A percentile compares a stretch with the other conserved stretches of the same genome.
These are phyloP conservation scores for Pseudonitzschia delicatissima DNA, from an alignment of 108 stramenopile species.

Conservation along the genomic window DNA sequence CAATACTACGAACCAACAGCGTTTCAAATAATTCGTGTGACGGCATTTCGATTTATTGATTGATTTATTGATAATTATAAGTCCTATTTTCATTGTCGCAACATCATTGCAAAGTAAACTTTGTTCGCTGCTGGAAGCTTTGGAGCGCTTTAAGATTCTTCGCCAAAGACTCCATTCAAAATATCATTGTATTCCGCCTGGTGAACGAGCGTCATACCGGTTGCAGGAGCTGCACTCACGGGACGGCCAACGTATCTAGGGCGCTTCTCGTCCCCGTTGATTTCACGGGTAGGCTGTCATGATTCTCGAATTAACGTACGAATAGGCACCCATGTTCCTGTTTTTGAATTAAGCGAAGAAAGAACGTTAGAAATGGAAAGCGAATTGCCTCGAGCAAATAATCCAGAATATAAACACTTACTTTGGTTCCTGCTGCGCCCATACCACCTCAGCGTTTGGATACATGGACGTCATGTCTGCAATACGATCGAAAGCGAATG, in stretches of 20 bases:
- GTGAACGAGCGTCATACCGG: slow-evolving; percentile 91
- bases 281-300: slow-evolving; percentile 93
- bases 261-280: slow-evolving; percentile 88
- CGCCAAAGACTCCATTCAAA: slow-evolving; percentile 83
- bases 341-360: slow-evolving; percentile 6
- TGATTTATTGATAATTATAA: too few species aligned
- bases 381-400: not conserved
- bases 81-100: too few species aligned
- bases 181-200: slow-evolving; percentile 82
- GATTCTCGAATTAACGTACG: slow-evolving; percentile 86
- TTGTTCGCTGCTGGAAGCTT: too few species aligned
- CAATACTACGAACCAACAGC: too few species aligned
- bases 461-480: slow-evolving; percentile 77
- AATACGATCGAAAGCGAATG: slow-evolving; percentile 96
- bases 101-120: too few species aligned
- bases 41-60: too few species aligned
- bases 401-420: slow-evolving; percentile 23
- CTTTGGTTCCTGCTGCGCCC: slow-evolving; percentile 96
- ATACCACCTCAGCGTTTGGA: slow-evolving; percentile 92
- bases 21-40: too few species aligned
- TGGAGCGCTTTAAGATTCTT: too few species aligned
- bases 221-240: slow-evolving; percentile 95
- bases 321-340: slow-evolving; percentile 98
- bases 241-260: slow-evolving; percentile 91
- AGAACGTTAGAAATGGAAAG: not conserved